Base-by-base conservation (phyloP, 2,329 filamentous ascomycete species). In the Cladosporium sp. region DNA sequence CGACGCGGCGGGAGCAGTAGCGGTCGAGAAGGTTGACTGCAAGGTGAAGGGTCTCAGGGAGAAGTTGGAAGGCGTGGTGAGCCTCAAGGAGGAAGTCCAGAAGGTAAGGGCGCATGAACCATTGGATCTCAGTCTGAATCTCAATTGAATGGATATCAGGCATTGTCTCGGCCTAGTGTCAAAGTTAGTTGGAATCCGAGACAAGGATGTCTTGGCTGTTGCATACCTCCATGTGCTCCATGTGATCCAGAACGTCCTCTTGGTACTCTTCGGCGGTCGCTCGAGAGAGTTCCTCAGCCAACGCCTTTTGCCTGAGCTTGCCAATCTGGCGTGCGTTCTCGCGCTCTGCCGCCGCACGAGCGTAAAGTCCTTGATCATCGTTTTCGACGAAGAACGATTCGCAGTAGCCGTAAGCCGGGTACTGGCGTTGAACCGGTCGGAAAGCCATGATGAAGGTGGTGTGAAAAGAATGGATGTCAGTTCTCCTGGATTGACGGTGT, bases 21-120 rank as follows among this genome's bases (percentile, higher is more conserved):
- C 95, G 88, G 78, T 99, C 95, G 69, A 99, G 87, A 55, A 99
- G 89, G 81, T 99, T 99, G 80, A 98, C 89, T 37, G 95, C 93
- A 65, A 99, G 87, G 83, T 97, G 97, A 61, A 99, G 86, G 1
- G 95, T 99, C 78, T 97, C 93, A 49, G 95, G 94, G 14, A 98
- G 86, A 12, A 99, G 86, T 72, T 92, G 91, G 81, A 98, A 99
- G 67, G 94, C 94, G 71, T 92, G 91, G 76, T 99, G 95, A 60
- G 94, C 95, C 85, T 99, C 95, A 74, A 98, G 91, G 71, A 99
- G 87, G 81, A 99, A 99, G 82, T 99, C 95, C 77, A 99, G 91
- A 40, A 99, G 89, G 79, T 97, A 98, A 0, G 95, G 95, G 74
- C 95, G 86, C 95, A 99, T 99, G 81, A 96, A 98, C 95, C 95